These are phyloP conservation scores for Mimosa pudica DNA, from an alignment of 306 rosid species.

Conservation along the genomic window DNA sequence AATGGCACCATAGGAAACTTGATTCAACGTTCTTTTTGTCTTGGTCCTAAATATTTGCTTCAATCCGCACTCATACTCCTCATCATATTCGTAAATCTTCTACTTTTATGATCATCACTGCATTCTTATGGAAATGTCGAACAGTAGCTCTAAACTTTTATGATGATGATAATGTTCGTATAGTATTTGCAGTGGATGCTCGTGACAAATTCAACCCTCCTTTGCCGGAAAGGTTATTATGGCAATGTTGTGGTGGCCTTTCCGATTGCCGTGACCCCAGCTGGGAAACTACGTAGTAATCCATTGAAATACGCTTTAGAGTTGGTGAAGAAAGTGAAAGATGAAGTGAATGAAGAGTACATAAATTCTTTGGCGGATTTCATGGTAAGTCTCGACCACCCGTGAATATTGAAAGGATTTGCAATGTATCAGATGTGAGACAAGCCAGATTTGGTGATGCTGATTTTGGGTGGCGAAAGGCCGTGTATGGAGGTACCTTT, in stretches of 20 bases:
- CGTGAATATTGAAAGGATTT: no score
- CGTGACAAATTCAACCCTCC: conserved; percentile 2
- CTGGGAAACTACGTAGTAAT: background rate
- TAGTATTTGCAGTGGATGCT: background rate
- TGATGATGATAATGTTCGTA: background rate
- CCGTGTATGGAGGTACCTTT: background rate
- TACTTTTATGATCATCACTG: background rate
- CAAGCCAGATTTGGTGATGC: background rate
- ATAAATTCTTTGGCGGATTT: background rate
- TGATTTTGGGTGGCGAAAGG: background rate
- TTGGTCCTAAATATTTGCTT: background rate
- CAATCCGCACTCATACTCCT: background rate
- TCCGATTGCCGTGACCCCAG: background rate
- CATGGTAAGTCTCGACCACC: background rate
- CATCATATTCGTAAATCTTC: background rate
- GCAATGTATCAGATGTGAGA: no score
- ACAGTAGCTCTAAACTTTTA: background rate
- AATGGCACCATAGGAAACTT: background rate
- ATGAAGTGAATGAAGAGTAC: background rate
- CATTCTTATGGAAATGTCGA: background rate
- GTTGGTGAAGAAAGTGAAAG: background rate
- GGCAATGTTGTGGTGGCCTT: background rate
- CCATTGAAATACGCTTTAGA: background rate
- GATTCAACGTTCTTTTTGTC: background rate
- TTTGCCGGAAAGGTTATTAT: background rate